Conservation (phyloP, 2,329 filamentous ascomycete species). For the Botrytis medusae region DNA sequence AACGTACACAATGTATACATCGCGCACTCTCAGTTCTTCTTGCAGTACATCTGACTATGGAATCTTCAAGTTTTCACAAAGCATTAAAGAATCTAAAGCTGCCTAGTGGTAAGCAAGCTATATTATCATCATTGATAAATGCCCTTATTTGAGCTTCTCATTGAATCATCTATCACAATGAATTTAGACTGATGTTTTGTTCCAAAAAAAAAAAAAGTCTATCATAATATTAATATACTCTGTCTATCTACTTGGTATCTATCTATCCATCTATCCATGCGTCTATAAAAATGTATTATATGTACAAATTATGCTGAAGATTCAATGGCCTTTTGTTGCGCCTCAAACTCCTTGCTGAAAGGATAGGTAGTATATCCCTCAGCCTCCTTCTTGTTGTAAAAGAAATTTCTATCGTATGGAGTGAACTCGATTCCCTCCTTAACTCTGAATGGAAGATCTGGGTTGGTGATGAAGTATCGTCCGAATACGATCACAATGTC, state of each 20-base stretch:
- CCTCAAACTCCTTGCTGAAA: slow-evolving; percentile 39
- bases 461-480: slow-evolving; percentile 48
- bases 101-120: not conserved
- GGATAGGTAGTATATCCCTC: slow-evolving; percentile 43
- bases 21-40: too few relatives aligned
- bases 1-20: too few relatives aligned
- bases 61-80: not conserved
- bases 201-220: not conserved
- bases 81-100: not conserved
- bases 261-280: not conserved
- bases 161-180: not conserved
- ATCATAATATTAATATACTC: not conserved
- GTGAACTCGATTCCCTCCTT: slow-evolving; percentile 43
- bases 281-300: not conserved
- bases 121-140: not conserved
- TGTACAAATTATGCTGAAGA: not conserved
- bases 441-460: slow-evolving; percentile 47
- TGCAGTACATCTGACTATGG: not conserved
- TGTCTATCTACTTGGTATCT: not conserved
- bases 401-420: slow-evolving; percentile 43
- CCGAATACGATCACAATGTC: slow-evolving; percentile 46
- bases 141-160: not conserved
- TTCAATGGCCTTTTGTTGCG: slow-evolving; percentile 19
- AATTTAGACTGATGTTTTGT: too few relatives aligned
- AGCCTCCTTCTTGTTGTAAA: slow-evolving; percentile 39